phyloP scores from a whole-genome alignment of 2,329 filamentous ascomycete genomes.

The Aspergillus thermomutatus region DNA sequence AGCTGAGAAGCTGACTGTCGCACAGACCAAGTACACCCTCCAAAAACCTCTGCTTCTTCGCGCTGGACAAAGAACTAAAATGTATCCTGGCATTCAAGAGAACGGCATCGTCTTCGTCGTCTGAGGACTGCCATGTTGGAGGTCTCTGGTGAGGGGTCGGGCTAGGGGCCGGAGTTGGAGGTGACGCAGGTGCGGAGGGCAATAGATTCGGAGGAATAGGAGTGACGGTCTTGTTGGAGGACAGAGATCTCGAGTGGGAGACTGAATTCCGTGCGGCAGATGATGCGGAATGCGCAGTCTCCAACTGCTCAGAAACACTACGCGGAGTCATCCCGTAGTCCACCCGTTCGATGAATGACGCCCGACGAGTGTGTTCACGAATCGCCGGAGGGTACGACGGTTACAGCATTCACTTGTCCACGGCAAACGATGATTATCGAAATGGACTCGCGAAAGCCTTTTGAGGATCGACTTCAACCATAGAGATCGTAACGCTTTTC shows the following conservation, averaged over 20 bases:
- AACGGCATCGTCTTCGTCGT: constrained; percentile 75
- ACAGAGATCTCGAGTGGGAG: constrained; percentile 38
- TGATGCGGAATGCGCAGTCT: constrained; percentile 26
- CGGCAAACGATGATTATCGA: constrained; percentile 9
- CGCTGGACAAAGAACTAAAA: constrained; percentile 73
- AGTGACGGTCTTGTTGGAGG: constrained; percentile 48
- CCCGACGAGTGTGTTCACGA: constrained; percentile 24
- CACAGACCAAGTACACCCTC: constrained; percentile 90
- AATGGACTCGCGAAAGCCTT: constrained; percentile 7
- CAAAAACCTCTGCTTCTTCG: constrained; percentile 75
- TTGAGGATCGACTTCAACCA: constrained; percentile 11
- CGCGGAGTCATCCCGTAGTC: constrained; percentile 30
- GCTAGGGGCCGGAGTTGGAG: constrained; percentile 65
- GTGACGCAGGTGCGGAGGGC: constrained; percentile 62
- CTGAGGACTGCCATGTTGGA: constrained; percentile 46
- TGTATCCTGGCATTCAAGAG: constrained; percentile 74
- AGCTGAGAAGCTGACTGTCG: constrained; percentile 91
- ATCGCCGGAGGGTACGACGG: constrained; percentile 18
- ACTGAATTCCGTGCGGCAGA: constrained; percentile 27
- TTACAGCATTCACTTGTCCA: constrained; percentile 12
- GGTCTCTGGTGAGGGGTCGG: constrained; percentile 61
- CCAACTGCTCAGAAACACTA: constrained; percentile 26
- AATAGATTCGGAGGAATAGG: constrained; percentile 59
- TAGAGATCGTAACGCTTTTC: constrained; percentile 5
- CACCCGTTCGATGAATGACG: constrained; percentile 26